A percentile compares a stretch with the other conserved stretches of the same genome.
phyloP scores from a whole-genome alignment of 495 filamentous ascomycete genomes.

The Aspergillus ellipticus region DNA sequence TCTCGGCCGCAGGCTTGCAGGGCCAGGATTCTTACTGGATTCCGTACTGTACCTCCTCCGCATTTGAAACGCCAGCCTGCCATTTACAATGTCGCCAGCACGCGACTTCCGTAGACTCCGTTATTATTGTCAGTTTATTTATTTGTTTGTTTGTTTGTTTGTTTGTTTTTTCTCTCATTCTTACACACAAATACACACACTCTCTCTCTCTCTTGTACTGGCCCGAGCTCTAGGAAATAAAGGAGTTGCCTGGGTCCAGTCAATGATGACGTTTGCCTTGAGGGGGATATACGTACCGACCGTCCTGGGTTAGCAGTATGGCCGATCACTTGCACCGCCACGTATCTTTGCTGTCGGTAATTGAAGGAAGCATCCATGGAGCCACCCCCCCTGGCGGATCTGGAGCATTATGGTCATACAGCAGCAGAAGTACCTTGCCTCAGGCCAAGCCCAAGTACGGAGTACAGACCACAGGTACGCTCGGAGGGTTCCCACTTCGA shows the following conservation, averaged over 20 bases:
- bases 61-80: background rate
- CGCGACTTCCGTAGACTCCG: background rate
- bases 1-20: background rate
- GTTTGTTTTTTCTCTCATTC: background rate
- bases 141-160: background rate
- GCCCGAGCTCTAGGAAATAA: background rate
- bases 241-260: background rate
- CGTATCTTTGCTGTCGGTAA: conserved; percentile 7
- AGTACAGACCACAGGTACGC: too few relatives aligned
- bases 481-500: too few relatives aligned
- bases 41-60: background rate
- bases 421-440: background rate
- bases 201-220: background rate
- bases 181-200: too few relatives aligned
- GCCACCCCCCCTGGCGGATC: background rate
- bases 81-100: background rate
- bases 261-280: conserved; percentile 7
- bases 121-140: too few relatives aligned
- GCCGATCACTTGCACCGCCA: conserved; percentile 16
- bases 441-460: background rate
- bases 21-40: background rate
- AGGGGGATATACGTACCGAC: background rate
- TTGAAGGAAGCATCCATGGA: background rate
- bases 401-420: background rate
- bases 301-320: background rate